Conservation (phyloP, 2,329 filamentous ascomycete genomes). For the Dactylellina parvicollis region DNA sequence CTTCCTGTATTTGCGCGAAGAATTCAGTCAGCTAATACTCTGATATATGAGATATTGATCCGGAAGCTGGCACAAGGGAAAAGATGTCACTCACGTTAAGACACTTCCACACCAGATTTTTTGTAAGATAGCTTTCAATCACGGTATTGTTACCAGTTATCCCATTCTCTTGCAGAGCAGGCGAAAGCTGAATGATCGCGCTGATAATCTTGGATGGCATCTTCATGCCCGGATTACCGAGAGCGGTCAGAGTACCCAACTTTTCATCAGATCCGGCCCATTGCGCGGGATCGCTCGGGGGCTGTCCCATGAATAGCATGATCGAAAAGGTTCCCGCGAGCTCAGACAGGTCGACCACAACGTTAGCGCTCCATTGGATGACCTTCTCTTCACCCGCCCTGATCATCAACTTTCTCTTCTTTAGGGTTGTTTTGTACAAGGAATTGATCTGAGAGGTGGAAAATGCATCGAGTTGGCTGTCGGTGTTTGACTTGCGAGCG, state of each 20-base stretch:
- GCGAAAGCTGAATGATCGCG: constrained; percentile 3
- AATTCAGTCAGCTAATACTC: neutral
- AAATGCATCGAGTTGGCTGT: constrained; percentile 29
- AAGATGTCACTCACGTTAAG: constrained; percentile 1
- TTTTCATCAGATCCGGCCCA: constrained; percentile 4
- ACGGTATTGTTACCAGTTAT: neutral
- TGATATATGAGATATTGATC: neutral
- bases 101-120: constrained; percentile 2
- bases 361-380: constrained; percentile 53
- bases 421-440: constrained; percentile 33
- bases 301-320: neutral
- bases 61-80: too few species aligned
- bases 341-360: constrained; percentile 55
- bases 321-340: constrained; percentile 32
- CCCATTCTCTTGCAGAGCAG: neutral
- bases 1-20: neutral
- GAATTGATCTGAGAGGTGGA: constrained; percentile 46
- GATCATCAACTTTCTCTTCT: neutral
- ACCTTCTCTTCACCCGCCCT: neutral
- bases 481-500: constrained; percentile 3
- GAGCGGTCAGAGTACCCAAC: constrained; percentile 5
- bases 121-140: neutral
- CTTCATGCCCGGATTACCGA: neutral
- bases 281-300: neutral
- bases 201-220: neutral